Evolutionary conservation across 108 stramenopile species (phyloP), one percentile per base, ranked within the genome.

Genomic region (Aurantiochytrium sp.): DNA sequence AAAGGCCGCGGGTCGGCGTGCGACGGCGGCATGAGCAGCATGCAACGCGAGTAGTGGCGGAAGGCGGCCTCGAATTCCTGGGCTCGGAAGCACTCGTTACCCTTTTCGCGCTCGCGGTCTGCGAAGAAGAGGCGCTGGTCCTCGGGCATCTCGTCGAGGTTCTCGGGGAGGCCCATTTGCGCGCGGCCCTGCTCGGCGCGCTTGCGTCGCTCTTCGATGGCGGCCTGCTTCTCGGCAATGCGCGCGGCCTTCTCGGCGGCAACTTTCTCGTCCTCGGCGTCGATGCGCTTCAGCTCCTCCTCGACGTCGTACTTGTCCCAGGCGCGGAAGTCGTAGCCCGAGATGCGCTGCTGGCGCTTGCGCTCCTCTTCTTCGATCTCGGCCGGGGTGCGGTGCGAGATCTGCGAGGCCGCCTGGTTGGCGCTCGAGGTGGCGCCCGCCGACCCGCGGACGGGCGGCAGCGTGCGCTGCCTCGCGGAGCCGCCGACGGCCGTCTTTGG

Each of bases 231-330:
- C 2, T 12, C 36, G 55, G 27, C 54, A 32, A 86, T 55, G 6
- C 0, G 5, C 15, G 19, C 31, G 10, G 86, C 30, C 27, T 86
- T 36, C 6, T 24, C 21, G 10, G 21, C 45, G 42, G 27, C 42
- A 22, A 22, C 39, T 22, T 15, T 15, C n/a, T 86, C n/a, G 1
- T 69, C 89, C 52, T 55, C 86, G 19, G 10, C 55, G 30, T 87
- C 91, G 24, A 89, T 32, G 0, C 55, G 55, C n/a, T 87, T 45
- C 4, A 54, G 52, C 50, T 85, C 93, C 3, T 81, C 86, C 4
- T 93, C 93, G 2, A 55, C 87, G 55, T 93, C 90, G 55, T 90
- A 92, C 65, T 93, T 93, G 39, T 91, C 92, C 93, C 93, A 94
- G 31, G 88, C 86, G 6, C 90, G 87, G 54, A 94, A 93, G 87